Evolutionary conservation across 2,329 filamentous ascomycete genomes (phyloP), one percentile per base, ranked within the genome.

Genomic region (Exutisphaerella laricina): DNA sequence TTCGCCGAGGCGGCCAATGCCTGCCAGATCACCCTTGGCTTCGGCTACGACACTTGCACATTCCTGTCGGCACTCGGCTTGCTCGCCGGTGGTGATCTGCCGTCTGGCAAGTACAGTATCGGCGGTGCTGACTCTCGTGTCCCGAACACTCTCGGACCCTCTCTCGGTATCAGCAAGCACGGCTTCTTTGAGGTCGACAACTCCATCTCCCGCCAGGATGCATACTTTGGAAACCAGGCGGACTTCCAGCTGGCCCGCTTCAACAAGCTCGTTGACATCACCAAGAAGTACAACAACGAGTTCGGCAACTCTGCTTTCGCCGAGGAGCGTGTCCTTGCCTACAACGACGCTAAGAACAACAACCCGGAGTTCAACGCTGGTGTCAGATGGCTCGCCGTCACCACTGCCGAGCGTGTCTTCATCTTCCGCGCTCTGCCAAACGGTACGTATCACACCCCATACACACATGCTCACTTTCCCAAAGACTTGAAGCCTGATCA

Each of bases 1-100:
- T 57, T 59, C 39, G 54, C 58, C 20, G 48, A 60, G 39, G 53
- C 58, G 18, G 53, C 56, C 26, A 58, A 55, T 45, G 57, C 57
- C 29, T 52, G 54, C 33, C 55, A 58, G 33, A 57, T 50, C 46
- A 53, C 46, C 25, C 50, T 53, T 17, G 56, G 56, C 40, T 57
- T 57, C 48, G 51, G 47, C 43, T 58, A 56, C 42, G 51, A 51
- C 43, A 51, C 54, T 5, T 52, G 48, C 41, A 41, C 44, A 23
- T 56, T 58, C 45, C 39, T 59, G 4, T 55, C 53, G 16, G 57
- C 56, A 10, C 46, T 59, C 29, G 57, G 53, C 28, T 45, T 59
- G 39, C 53, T 59, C 10, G 44, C 57, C 35, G 56, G 57, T 16
- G 57, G 57, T 37, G 56, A 59, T 38, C 42, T 59, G 21, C 36